Evolutionary conservation across 805 yeast species (phyloP).

Genomic region (Yarrowia yakushimensis): DNA sequence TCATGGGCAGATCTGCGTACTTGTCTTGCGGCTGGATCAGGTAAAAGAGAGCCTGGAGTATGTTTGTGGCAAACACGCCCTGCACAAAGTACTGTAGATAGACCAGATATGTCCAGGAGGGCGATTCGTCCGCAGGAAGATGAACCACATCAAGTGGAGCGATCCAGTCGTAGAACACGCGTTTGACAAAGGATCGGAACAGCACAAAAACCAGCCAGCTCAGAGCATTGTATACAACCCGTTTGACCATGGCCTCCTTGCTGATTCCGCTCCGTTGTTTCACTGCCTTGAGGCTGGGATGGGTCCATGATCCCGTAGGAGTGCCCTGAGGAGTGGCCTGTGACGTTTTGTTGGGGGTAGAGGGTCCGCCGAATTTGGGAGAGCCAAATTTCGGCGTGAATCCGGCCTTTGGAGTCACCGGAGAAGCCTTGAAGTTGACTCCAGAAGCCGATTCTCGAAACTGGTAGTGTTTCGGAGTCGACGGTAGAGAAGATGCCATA

Average conservation of each 20-base stretch:
- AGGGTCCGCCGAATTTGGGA: neutral
- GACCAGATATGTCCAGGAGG: neutral
- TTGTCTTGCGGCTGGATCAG: slow-evolving; percentile 28
- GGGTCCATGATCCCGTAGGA: slow-evolving; percentile 17
- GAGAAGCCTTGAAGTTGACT: slow-evolving; percentile 20
- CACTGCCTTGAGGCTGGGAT: neutral
- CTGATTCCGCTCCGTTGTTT: slow-evolving; percentile 4
- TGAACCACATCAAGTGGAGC: neutral
- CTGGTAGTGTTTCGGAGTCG: slow-evolving; percentile 14
- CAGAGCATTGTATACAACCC: slow-evolving; percentile 37
- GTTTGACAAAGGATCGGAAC: slow-evolving; percentile 64
- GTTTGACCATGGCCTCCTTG: neutral
- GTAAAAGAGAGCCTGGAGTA: slow-evolving; percentile 25
- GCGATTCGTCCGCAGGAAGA: neutral
- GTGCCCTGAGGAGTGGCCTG: neutral
- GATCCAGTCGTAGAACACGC: slow-evolving; percentile 1
- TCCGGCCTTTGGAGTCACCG: neutral
- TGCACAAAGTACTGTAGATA: slow-evolving; percentile 24
- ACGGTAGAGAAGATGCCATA: slow-evolving; percentile 2
- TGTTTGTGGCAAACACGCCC: slow-evolving; percentile 30
- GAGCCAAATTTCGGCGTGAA: neutral
- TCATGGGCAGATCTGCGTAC: slow-evolving; percentile 33
- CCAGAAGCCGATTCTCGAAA: neutral
- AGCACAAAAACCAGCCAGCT: slow-evolving; percentile 75
- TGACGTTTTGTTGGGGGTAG: neutral